Evolutionary conservation across 148 eudicot species (phyloP).

Genomic region (Camellia granthamiana): DNA sequence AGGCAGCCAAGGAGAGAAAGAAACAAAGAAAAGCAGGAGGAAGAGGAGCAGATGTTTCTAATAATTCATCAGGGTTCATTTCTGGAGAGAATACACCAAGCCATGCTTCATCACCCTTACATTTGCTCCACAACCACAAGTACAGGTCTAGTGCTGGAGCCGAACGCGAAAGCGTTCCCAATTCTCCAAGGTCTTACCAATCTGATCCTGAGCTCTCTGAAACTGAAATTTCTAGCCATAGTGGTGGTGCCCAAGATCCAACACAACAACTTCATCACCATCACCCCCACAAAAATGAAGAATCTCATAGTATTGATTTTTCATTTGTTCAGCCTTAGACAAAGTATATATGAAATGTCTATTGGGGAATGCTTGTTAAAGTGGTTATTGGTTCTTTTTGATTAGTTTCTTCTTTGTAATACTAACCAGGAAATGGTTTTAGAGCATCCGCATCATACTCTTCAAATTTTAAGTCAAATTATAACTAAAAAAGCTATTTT

Average conservation of each 20-base stretch:
- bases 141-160: not conserved
- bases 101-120: conserved; percentile 28
- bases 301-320: conserved; percentile 17
- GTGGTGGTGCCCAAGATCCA: not conserved
- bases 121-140: conserved; percentile 30
- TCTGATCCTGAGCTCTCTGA: conserved; percentile 18
- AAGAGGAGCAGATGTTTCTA: not conserved
- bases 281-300: conserved; percentile 8
- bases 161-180: conserved; percentile 23
- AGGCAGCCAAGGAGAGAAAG: conserved; percentile 33
- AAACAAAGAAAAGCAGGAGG: conserved; percentile 18
- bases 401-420: too few relatives aligned
- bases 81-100: conserved; percentile 23
- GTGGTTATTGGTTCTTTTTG: too few relatives aligned
- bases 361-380: not conserved
- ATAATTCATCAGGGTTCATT: not conserved
- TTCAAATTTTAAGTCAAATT: too few relatives aligned
- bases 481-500: too few relatives aligned
- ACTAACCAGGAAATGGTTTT: too few relatives aligned
- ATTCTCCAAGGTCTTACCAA: conserved; percentile 13
- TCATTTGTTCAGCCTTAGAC: conserved; percentile 20
- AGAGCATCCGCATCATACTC: too few relatives aligned
- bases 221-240: conserved; percentile 18
- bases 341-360: not conserved
- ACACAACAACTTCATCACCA: not conserved